Percentiles rank a stretch among this genome's conserved stretches.
Evolutionary conservation across 148 eudicot genomes (phyloP).

Genomic region (Persicaria maculosa): DNA sequence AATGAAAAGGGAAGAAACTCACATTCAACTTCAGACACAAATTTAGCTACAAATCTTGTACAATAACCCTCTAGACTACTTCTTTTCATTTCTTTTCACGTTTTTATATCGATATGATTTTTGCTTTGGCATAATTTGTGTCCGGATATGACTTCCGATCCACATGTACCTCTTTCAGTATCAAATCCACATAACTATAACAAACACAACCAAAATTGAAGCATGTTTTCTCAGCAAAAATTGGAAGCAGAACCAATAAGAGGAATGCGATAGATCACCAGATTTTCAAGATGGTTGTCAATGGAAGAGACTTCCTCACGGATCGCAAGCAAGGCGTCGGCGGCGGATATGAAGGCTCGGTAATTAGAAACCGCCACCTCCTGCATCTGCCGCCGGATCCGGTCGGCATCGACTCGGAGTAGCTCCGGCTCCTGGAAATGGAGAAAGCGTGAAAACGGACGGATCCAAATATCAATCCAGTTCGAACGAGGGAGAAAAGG

Average conservation of each 20-base stretch:
- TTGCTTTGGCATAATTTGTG: too few species aligned
- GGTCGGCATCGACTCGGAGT: constrained; percentile 89
- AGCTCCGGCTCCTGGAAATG: constrained; percentile 80
- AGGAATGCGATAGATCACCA: constrained; percentile 36
- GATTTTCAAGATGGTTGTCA: constrained; percentile 74
- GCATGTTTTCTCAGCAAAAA: background rate
- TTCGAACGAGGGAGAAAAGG: background rate
- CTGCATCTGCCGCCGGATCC: constrained; percentile 95
- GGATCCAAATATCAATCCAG: background rate
- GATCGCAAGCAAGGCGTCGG: constrained; percentile 80
- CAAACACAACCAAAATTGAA: background rate
- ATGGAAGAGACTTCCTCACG: constrained; percentile 77
- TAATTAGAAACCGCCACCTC: constrained; percentile 97
- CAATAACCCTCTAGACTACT: too few species aligned
- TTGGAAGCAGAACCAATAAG: background rate
- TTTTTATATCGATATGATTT: too few species aligned
- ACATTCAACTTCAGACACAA: too few species aligned
- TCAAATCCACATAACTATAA: background rate
- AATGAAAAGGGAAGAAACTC: too few species aligned
- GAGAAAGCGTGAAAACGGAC: background rate
- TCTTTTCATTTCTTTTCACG: too few species aligned
- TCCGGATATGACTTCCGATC: too few species aligned
- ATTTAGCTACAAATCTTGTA: too few species aligned
- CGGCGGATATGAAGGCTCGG: constrained; percentile 89
- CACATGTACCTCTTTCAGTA: background rate